phyloP scores from a whole-genome alignment of 2,329 filamentous ascomycete species.

The Cladosporium sphaerospermum region DNA sequence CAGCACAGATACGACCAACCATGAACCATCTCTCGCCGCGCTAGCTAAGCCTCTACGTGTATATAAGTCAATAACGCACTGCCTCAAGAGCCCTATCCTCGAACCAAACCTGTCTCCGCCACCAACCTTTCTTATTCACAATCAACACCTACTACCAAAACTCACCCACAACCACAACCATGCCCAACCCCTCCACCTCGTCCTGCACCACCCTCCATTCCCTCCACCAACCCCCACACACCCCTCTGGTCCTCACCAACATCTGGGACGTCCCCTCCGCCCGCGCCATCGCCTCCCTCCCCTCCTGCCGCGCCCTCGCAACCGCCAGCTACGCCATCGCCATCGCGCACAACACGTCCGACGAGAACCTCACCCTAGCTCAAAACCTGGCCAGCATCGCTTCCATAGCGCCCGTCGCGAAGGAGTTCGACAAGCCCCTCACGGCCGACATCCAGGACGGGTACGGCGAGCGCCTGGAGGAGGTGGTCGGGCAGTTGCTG shows the following conservation, averaged over 20 bases:
- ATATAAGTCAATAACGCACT: no score
- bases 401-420: slow-evolving; percentile 40
- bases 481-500: slow-evolving; percentile 45
- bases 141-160: neutral
- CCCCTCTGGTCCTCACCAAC: slow-evolving; percentile 51
- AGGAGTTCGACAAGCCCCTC: slow-evolving; percentile 41
- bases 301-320: slow-evolving; percentile 36
- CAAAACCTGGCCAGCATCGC: slow-evolving; percentile 46
- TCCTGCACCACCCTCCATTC: slow-evolving; percentile 14
- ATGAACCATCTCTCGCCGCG: no score
- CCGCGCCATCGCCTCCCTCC: slow-evolving; percentile 39
- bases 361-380: slow-evolving; percentile 41
- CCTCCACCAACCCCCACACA: slow-evolving; percentile 48
- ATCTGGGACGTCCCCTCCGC: slow-evolving; percentile 51
- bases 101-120: no score
- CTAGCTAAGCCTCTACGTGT: no score
- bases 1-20: no score
- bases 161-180: neutral
- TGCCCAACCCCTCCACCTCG: no score
- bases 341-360: slow-evolving; percentile 26
- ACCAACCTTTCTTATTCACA: no score
- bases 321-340: slow-evolving; percentile 34
- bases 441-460: slow-evolving; percentile 58
- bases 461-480: slow-evolving; percentile 34
- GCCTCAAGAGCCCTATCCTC: no score